Conservation (phyloP, 371 early-diverging fungal genomes). For the Circinella umbellata region DNA sequence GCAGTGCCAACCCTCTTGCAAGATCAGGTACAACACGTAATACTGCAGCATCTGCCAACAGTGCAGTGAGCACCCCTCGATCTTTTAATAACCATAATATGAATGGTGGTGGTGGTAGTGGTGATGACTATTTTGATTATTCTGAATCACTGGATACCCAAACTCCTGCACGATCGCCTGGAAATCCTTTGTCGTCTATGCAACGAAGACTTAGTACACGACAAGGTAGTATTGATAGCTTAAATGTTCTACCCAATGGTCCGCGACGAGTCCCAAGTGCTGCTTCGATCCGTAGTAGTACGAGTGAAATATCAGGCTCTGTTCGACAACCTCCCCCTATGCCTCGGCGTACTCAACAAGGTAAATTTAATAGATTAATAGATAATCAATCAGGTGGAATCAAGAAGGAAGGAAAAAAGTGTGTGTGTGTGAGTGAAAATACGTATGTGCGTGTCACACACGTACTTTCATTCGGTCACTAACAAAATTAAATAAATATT, state of each 20-base stretch:
- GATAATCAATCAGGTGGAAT: too few relatives aligned
- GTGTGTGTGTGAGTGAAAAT: too few relatives aligned
- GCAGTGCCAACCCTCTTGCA: background rate
- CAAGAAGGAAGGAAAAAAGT: too few relatives aligned
- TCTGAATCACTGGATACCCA: conserved; percentile 10
- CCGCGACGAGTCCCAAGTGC: conserved; percentile 28
- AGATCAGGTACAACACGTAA: background rate
- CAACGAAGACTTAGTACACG: conserved; percentile 25
- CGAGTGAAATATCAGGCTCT: conserved; percentile 7
- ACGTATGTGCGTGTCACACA: too few relatives aligned
- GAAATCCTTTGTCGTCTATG: conserved; percentile 3
- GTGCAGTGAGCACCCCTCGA: conserved; percentile 9
- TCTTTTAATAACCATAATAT: conserved; percentile 3
- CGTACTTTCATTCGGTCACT: background rate
- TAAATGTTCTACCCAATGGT: conserved; percentile 4
- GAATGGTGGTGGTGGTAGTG: conserved; percentile 2
- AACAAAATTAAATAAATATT: too few relatives aligned
- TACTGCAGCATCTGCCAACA: background rate
- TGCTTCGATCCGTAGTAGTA: conserved; percentile 23
- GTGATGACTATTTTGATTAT: conserved; percentile 23
- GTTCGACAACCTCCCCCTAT: conserved; percentile 11
- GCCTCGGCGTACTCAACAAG: conserved; percentile 11
- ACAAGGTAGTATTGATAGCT: conserved; percentile 23
- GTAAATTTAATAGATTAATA: background rate
- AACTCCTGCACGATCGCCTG: conserved; percentile 8